phyloP scores from a whole-genome alignment of 345 rosid genomes.

The Aethionema arabicum region DNA sequence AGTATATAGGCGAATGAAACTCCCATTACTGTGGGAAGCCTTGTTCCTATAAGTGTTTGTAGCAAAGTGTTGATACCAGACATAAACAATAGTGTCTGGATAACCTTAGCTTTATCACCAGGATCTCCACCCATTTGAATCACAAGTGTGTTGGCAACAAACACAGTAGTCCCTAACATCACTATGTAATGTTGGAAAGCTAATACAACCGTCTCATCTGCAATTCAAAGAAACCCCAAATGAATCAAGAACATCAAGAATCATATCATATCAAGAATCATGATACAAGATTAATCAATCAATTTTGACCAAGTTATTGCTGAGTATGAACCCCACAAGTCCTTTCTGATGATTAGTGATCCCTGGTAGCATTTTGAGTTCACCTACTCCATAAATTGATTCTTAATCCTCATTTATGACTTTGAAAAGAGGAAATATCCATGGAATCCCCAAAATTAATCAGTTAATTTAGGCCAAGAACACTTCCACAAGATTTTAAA shows the following conservation, averaged over 20 bases:
- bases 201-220: slow-evolving; percentile 68
- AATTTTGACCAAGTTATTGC: too few species aligned
- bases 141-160: slow-evolving; percentile 66
- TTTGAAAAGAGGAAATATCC: neutral
- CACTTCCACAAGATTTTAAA: too few species aligned
- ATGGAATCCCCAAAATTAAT: neutral
- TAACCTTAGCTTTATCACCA: slow-evolving; percentile 87
- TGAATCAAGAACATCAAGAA: neutral
- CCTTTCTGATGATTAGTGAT: neutral
- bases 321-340: too few species aligned
- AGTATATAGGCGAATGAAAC: slow-evolving; percentile 72
- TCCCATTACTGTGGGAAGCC: slow-evolving; percentile 97
- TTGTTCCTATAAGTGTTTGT: slow-evolving; percentile 78
- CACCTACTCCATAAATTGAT: slow-evolving; percentile 5
- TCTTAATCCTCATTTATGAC: neutral
- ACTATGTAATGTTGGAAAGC: slow-evolving; percentile 96
- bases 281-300: too few species aligned
- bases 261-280: neutral
- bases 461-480: neutral
- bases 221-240: slow-evolving; percentile 20
- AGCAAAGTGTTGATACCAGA: slow-evolving; percentile 86
- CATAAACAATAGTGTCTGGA: slow-evolving; percentile 82
- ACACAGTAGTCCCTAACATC: slow-evolving; percentile 82
- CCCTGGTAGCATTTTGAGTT: neutral
- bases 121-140: slow-evolving; percentile 79